Evolutionary conservation across 2,329 filamentous ascomycete species (phyloP).

Genomic region (Talaromyces sp.): DNA sequence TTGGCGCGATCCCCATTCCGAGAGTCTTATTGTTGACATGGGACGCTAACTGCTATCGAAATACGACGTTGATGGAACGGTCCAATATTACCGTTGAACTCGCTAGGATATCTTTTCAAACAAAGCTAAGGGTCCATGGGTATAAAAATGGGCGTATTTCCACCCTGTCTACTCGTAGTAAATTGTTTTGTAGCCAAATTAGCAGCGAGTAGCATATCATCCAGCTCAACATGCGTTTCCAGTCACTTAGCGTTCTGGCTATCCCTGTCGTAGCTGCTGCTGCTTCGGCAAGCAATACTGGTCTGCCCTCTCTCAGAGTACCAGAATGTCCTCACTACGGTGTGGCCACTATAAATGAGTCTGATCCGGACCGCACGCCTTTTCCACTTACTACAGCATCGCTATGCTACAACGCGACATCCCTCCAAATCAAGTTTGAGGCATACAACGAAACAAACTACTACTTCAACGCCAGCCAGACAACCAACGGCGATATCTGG

Average conservation of each 20-base stretch:
- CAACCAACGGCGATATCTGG: conserved; percentile 16
- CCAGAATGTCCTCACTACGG: conserved; percentile 10
- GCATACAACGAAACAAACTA: conserved; percentile 15
- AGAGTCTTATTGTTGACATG: neutral
- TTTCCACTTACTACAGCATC: conserved; percentile 12
- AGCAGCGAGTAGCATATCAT: neutral
- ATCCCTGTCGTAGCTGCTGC: neutral
- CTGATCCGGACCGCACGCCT: conserved; percentile 9
- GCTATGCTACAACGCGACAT: conserved; percentile 13
- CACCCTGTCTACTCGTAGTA: too few relatives aligned
- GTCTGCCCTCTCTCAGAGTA: conserved; percentile 5
- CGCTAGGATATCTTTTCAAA: neutral
- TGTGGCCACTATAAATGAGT: conserved; percentile 11
- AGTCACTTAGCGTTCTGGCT: neutral
- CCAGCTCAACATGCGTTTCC: neutral
- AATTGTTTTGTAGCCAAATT: neutral
- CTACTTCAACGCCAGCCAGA: conserved; percentile 15
- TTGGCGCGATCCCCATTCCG: neutral
- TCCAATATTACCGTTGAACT: neutral
- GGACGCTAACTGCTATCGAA: neutral
- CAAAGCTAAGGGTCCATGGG: neutral
- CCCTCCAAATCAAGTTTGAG: conserved; percentile 11
- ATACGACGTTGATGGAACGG: conserved; percentile 7
- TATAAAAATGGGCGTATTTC: neutral
- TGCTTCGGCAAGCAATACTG: neutral